Conservation (phyloP, 371 early-diverging fungal genomes). For the Fennellomyces sp. region DNA sequence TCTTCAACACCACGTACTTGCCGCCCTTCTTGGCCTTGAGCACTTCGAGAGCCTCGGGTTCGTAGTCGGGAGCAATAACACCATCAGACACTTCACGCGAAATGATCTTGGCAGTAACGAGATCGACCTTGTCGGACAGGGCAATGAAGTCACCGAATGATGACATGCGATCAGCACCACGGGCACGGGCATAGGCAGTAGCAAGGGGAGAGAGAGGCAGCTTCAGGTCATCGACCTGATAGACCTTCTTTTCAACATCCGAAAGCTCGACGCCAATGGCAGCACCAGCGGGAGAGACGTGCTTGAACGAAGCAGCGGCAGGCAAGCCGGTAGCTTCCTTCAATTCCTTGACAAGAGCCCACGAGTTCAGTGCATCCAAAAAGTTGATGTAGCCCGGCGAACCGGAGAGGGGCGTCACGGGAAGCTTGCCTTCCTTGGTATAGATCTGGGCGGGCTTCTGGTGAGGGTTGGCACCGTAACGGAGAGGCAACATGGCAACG, state of each 20-base stretch:
- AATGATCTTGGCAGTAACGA: slow-evolving; percentile 94
- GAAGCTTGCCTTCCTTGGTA: slow-evolving; percentile 78
- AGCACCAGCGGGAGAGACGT: slow-evolving; percentile 97
- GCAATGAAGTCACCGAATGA: slow-evolving; percentile 98
- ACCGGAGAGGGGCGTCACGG: slow-evolving; percentile 90
- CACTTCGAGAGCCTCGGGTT: slow-evolving; percentile 86
- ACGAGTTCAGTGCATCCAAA: slow-evolving; percentile 94
- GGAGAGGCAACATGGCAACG: slow-evolving; percentile 78
- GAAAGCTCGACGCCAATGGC: slow-evolving; percentile 88
- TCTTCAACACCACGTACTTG: slow-evolving; percentile 93
- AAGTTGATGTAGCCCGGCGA: slow-evolving; percentile 98
- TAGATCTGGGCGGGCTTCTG: slow-evolving; percentile 96
- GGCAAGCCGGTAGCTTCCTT: slow-evolving; percentile 51
- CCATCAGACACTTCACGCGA: slow-evolving; percentile 96
- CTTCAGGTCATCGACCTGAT: slow-evolving; percentile 87
- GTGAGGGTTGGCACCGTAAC: slow-evolving; percentile 98
- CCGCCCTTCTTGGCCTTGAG: slow-evolving; percentile 95
- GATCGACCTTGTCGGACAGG: slow-evolving; percentile 86
- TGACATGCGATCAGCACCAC: slow-evolving; percentile 97
- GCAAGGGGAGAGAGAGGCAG: slow-evolving; percentile 78
- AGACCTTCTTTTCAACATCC: slow-evolving; percentile 87
- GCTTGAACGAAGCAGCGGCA: slow-evolving; percentile 98
- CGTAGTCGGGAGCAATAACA: slow-evolving; percentile 94
- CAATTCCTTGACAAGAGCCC: slow-evolving; percentile 95
- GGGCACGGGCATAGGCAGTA: slow-evolving; percentile 86